Base-by-base conservation (phyloP, 2,329 filamentous ascomycete species). In the Fusarium ambrosium region DNA sequence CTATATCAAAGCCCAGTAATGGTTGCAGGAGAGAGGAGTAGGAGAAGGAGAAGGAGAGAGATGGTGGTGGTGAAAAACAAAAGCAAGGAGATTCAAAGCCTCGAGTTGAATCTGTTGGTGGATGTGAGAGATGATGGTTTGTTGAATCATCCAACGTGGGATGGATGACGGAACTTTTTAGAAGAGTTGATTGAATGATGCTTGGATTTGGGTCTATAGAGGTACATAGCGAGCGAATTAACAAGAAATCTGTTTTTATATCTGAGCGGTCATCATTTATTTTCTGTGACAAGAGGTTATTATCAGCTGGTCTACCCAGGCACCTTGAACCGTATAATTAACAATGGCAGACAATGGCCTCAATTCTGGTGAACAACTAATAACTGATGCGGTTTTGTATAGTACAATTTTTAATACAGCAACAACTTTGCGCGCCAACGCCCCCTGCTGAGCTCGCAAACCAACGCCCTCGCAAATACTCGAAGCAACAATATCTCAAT, bases 151-250 rank as follows among this genome's bases (percentile, higher is more conserved):
- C 48, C 48, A 53, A 51, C 48, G 32, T 41, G 32, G 58, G 64
- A 27, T 53, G 64, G 64, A 27, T 56, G 64, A 22, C 53, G 62
- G 39, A 39, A 29, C 34, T 58, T 70, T 55, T 73, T 74, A 69
- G 76, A 74, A 66, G 32, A 43, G 69, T 67, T 64, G 61, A 56
- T 67, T 62, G 61, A 56, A 69, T 66, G 69, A 65, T 69, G 48
- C 56, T 64, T 69, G 58, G 59, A 74, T 55, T 53, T 36, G 62
- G 64, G 65, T 72, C 56, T 69, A 78, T 77, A 74, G 70, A 78
- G 58, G 75, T 79, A 71, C 45, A 77, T 79, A 78, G 72, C 68
- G 66, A 72, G 61, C 66, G 69, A 73, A 76, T 68, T 69, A 64
- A 56, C 68, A 75, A 58, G 60, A 67, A 70, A 69, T 69, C 37